phyloP scores from a whole-genome alignment of 2,329 filamentous ascomycete genomes.

The Xylaria polymorpha region DNA sequence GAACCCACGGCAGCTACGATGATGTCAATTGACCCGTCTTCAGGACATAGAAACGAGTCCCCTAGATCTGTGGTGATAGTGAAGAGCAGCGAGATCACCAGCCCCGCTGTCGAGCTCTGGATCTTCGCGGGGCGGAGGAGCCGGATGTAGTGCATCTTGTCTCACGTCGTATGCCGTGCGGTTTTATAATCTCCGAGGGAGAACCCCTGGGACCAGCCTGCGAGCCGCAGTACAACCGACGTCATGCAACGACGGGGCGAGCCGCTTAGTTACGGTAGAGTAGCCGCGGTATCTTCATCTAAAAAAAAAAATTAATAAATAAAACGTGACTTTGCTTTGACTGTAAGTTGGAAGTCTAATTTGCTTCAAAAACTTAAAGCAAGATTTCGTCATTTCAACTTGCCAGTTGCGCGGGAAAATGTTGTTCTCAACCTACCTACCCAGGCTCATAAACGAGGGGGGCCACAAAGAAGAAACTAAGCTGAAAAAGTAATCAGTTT shows the following conservation, averaged over 20 bases:
- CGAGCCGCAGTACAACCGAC: background rate
- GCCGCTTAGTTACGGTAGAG: background rate
- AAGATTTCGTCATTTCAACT: background rate
- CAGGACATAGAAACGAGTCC: conserved; percentile 64
- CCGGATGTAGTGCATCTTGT: conserved; percentile 67
- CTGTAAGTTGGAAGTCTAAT: background rate
- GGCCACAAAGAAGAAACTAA: background rate
- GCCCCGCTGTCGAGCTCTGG: conserved; percentile 33
- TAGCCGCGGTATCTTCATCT: background rate
- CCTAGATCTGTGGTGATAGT: conserved; percentile 69
- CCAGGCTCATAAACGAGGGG: background rate
- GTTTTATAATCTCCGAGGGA: background rate
- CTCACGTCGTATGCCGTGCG: background rate
- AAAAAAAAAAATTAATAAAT: no score
- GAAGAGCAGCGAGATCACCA: conserved; percentile 56
- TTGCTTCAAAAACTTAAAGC: background rate
- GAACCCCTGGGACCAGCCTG: background rate
- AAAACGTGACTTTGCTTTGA: background rate
- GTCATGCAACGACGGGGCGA: background rate
- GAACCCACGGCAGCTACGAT: conserved; percentile 52
- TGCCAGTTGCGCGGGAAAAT: background rate
- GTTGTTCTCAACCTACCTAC: background rate
- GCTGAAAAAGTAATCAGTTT: background rate
- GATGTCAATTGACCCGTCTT: conserved; percentile 58
- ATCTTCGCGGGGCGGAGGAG: conserved; percentile 62